Conservation (phyloP, 495 filamentous ascomycete genomes). For the Lepidopterella palustris region DNA sequence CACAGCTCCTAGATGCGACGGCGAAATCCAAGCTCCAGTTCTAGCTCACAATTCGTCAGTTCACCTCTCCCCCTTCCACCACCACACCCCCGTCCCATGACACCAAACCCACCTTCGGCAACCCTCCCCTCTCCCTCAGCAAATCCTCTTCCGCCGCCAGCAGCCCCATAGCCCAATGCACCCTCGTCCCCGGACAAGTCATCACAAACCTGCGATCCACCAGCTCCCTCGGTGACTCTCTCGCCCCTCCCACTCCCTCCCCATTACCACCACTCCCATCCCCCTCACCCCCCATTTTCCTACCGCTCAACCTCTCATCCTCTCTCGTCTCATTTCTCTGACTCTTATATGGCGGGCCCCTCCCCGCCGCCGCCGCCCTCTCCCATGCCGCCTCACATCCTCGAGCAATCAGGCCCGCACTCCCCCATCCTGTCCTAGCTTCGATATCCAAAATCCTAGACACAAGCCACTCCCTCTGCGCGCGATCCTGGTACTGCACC, state of each 20-base stretch:
- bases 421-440: conserved; percentile 80
- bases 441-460: conserved; percentile 65
- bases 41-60: no score
- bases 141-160: conserved; percentile 54
- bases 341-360: conserved; percentile 65
- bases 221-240: conserved; percentile 31
- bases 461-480: conserved; percentile 71
- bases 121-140: conserved; percentile 8
- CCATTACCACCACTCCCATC: conserved; percentile 20
- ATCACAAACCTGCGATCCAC: conserved; percentile 49
- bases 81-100: background rate
- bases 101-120: background rate
- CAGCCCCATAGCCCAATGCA: conserved; percentile 55
- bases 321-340: conserved; percentile 34
- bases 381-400: conserved; percentile 83
- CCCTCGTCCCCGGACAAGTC: conserved; percentile 37
- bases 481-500: conserved; percentile 65
- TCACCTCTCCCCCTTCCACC: no score
- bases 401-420: conserved; percentile 65
- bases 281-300: conserved; percentile 19
- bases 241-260: conserved; percentile 25
- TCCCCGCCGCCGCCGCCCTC: conserved; percentile 59
- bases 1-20: no score
- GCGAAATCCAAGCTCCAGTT: no score
- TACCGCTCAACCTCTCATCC: conserved; percentile 23